These are phyloP conservation scores for Umbelopsis sp. DNA, from an alignment of 192 early-diverging fungal genomes.

Conservation along the genomic window DNA sequence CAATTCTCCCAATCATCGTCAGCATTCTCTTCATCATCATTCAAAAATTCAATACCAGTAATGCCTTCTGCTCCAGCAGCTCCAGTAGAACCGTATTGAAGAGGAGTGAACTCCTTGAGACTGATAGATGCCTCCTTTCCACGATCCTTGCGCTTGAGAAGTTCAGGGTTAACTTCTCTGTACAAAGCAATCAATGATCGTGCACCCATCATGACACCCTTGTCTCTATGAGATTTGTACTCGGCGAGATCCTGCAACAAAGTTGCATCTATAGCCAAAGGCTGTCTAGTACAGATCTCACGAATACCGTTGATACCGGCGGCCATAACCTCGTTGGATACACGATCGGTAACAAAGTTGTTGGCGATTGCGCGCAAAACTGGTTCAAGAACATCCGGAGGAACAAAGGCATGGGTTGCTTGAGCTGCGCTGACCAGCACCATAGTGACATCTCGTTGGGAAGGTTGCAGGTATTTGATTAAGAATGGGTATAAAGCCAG, in stretches of 20 bases:
- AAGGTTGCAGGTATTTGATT: conserved; percentile 92
- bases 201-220: conserved; percentile 93
- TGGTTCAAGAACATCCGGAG: conserved; percentile 88
- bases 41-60: conserved; percentile 81
- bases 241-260: conserved; percentile 88
- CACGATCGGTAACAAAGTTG: conserved; percentile 95
- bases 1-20: conserved; percentile 43
- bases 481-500: conserved; percentile 93
- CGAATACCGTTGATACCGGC: conserved; percentile 86
- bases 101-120: conserved; percentile 44
- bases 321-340: conserved; percentile 90
- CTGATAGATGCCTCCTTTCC: conserved; percentile 81
- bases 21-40: conserved; percentile 51
- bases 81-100: conserved; percentile 74
- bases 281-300: conserved; percentile 85
- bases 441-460: conserved; percentile 92
- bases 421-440: conserved; percentile 91
- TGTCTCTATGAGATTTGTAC: conserved; percentile 92
- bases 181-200: conserved; percentile 90
- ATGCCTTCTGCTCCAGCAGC: conserved; percentile 62
- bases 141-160: conserved; percentile 91
- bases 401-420: conserved; percentile 89
- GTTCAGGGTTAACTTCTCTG: conserved; percentile 93
- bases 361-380: conserved; percentile 92
- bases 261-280: conserved; percentile 86